phyloP scores from a whole-genome alignment of 441 rosid species.

The Pelargonium citronellum region DNA sequence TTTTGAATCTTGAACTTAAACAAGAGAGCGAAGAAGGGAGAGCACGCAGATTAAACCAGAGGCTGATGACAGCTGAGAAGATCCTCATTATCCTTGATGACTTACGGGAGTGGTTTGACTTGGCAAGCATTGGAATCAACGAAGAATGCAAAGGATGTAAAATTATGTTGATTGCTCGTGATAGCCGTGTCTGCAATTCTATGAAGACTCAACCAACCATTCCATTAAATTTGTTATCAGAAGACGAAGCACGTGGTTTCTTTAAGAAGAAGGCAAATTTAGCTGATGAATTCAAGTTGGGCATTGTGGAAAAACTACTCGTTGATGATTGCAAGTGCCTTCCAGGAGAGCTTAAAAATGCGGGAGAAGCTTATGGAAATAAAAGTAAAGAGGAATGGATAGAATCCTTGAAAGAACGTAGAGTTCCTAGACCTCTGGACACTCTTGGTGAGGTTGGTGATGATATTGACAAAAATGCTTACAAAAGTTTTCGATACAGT shows the following conservation, averaged over 20 bases:
- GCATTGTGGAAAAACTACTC: background rate
- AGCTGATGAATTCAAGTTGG: background rate
- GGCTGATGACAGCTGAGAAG: background rate
- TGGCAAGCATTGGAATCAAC: background rate
- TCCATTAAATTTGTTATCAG: background rate
- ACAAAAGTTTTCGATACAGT: background rate
- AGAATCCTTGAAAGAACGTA: background rate
- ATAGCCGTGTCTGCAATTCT: background rate
- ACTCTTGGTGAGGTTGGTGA: background rate
- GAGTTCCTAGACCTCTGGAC: background rate
- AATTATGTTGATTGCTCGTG: background rate
- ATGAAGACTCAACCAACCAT: background rate
- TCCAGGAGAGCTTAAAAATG: background rate
- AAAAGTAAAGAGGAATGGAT: background rate
- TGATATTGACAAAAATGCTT: background rate
- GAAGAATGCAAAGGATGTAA: background rate
- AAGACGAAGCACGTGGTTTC: background rate
- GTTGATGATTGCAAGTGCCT: background rate
- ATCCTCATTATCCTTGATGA: slow-evolving; percentile 1
- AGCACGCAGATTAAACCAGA: background rate
- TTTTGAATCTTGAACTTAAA: background rate
- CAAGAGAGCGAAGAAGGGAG: background rate
- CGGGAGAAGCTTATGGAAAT: background rate
- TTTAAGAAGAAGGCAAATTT: background rate
- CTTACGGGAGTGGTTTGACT: background rate